A percentile compares a stretch with the other conserved stretches of the same genome.
Evolutionary conservation across 2,329 filamentous ascomycete genomes (phyloP).

Genomic region (Blastomyces silverae): DNA sequence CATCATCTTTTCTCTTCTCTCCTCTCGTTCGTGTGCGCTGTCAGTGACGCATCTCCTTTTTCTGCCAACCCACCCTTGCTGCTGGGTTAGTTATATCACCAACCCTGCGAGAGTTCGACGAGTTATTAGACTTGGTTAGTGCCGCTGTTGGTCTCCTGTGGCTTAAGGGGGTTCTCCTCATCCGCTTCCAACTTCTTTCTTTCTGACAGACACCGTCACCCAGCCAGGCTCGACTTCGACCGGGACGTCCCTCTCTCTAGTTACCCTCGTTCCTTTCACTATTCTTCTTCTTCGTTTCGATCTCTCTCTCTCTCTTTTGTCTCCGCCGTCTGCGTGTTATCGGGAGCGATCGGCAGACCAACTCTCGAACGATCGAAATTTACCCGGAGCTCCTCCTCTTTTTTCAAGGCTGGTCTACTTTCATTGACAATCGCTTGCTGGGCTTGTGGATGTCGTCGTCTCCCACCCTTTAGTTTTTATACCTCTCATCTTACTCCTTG

Average conservation of each 20-base stretch:
- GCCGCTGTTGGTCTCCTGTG: background rate
- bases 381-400: constrained; percentile 11
- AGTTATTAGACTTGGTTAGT: constrained; percentile 1
- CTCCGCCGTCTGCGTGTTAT: constrained; percentile 3
- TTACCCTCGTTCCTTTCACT: background rate
- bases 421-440: constrained; percentile 25
- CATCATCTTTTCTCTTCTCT: constrained; percentile 1
- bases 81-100: background rate
- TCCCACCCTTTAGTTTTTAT: constrained; percentile 11
- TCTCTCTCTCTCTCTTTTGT: background rate
- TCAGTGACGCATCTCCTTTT: background rate
- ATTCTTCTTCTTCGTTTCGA: background rate
- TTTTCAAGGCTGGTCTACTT: constrained; percentile 15
- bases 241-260: background rate
- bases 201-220: too few species aligned
- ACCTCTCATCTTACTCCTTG: background rate
- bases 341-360: background rate
- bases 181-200: background rate
- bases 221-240: background rate
- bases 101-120: background rate
- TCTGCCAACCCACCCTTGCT: background rate
- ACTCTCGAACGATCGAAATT: background rate
- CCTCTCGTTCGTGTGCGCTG: background rate
- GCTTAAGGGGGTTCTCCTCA: constrained; percentile 5
- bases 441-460: constrained; percentile 24